phyloP scores from a whole-genome alignment of 495 filamentous ascomycete species.

The Stereocaulon alpinum region DNA sequence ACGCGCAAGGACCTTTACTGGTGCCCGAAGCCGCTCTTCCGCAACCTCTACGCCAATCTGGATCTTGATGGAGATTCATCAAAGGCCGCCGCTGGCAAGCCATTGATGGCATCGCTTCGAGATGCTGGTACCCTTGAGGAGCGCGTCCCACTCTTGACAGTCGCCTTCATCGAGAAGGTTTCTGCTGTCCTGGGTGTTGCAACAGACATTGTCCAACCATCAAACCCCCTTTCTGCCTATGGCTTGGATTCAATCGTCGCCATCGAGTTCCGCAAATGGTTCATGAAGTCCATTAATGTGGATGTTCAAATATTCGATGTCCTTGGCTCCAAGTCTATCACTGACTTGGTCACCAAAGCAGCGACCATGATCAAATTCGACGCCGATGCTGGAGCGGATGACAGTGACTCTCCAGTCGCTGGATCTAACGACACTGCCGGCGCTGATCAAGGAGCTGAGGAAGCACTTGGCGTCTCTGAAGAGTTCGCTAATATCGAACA shows the following conservation, averaged over 20 bases:
- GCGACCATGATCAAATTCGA: conserved; percentile 13
- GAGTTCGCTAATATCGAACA: conserved; percentile 11
- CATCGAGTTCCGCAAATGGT: conserved; percentile 35
- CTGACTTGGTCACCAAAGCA: conserved; percentile 17
- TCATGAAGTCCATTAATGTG: conserved; percentile 19
- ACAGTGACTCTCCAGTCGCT: background rate
- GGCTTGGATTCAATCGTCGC: conserved; percentile 36
- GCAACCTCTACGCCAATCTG: conserved; percentile 22
- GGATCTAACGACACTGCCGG: conserved; percentile 6
- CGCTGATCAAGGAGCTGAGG: background rate
- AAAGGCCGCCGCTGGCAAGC: conserved; percentile 2
- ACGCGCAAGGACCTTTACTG: conserved; percentile 23
- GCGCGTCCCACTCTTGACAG: conserved; percentile 11
- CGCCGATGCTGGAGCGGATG: background rate
- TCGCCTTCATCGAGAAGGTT: conserved; percentile 25
- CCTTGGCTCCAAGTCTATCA: conserved; percentile 21
- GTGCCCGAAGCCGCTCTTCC: conserved; percentile 19
- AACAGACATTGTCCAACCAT: conserved; percentile 21
- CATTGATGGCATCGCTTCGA: conserved; percentile 10
- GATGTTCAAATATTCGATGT: conserved; percentile 22
- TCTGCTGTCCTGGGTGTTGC: conserved; percentile 21
- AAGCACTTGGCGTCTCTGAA: background rate
- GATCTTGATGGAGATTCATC: conserved; percentile 16
- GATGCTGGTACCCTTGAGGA: conserved; percentile 10
- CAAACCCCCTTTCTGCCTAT: conserved; percentile 26